Conservation (phyloP, 768 basidiomycete species). For the Gymnopilus junonius region DNA sequence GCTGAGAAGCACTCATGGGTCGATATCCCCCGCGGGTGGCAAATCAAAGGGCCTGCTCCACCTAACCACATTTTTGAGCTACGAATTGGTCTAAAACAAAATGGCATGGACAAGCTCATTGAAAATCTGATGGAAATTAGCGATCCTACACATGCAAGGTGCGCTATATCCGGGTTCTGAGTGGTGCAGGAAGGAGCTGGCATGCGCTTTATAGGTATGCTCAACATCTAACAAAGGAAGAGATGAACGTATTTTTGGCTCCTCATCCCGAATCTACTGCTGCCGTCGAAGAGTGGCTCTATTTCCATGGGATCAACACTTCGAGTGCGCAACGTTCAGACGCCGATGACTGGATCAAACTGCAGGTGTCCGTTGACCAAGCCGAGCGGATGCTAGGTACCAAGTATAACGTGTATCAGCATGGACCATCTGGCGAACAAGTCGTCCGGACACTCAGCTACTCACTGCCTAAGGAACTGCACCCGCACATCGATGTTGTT, state of each 20-base stretch:
- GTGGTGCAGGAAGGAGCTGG: neutral
- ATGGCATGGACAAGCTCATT: slow-evolving; percentile 55
- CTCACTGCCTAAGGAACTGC: slow-evolving; percentile 57
- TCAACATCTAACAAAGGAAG: slow-evolving; percentile 61
- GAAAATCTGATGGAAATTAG: slow-evolving; percentile 57
- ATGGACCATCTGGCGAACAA: slow-evolving; percentile 48
- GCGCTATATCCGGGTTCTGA: slow-evolving; percentile 8
- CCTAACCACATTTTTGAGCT: slow-evolving; percentile 54
- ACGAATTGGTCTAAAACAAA: slow-evolving; percentile 61
- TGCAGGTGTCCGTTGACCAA: slow-evolving; percentile 55
- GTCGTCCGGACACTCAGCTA: slow-evolving; percentile 63
- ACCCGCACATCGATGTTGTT: slow-evolving; percentile 60
- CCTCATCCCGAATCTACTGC: slow-evolving; percentile 55
- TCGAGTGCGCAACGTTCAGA: slow-evolving; percentile 42
- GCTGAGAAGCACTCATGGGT: slow-evolving; percentile 58
- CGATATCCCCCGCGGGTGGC: slow-evolving; percentile 59
- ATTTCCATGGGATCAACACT: slow-evolving; percentile 48
- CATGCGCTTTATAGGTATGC: slow-evolving; percentile 50
- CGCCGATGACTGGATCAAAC: slow-evolving; percentile 61
- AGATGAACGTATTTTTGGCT: slow-evolving; percentile 59
- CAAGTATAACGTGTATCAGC: slow-evolving; percentile 61
- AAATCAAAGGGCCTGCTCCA: slow-evolving; percentile 46
- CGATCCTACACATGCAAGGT: slow-evolving; percentile 57
- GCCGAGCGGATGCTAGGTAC: slow-evolving; percentile 67
- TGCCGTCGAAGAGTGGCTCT: slow-evolving; percentile 59